Evolutionary conservation across 345 rosid genomes (phyloP), one percentile per base, ranked within the genome.

Genomic region (Noccaea caerulescens): DNA sequence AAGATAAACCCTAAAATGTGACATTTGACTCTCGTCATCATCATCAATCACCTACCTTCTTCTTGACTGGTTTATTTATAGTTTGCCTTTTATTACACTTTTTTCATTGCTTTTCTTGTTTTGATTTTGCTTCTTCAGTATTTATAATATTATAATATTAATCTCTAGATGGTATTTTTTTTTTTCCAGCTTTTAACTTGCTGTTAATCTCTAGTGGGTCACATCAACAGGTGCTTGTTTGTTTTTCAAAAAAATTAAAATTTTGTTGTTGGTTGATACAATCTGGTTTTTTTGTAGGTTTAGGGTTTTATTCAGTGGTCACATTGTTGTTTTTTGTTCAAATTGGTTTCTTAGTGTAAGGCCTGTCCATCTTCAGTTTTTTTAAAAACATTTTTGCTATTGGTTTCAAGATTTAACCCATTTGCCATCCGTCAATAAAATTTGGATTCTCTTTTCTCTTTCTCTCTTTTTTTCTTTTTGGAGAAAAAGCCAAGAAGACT

Each of bases 151-250:
- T 68, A n/a, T n/a, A n/a, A n/a, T n/a, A n/a, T n/a, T n/a, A 49
- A 65, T 51, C 68, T 73, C 25, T 27, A 27, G 67, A 27, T 68
- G 23, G 20, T 58, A 58, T 80, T 39, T 2, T 16, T 36, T 4
- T 56, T 1, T 37, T 76, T 71, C 80, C 88, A 77, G 89, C 78
- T 77, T 77, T 85, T 74, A 80, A 88, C 98, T 88, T 85, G 76
- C 68, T 80, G 98, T 88, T 83, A 76, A 79, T 86, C 81, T 75
- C 13, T 72, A 85, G 96, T 93, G 92, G 97, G 98, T 90, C 98
- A 90, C 97, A 90, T 90, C 96, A 90, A 82, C 97, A 87, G 94
- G 92, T 90, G 90, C 81, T 76, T 51, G 69, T 57, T 63, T 56
- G 16, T 51, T n/a, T 58, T 54, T 33, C 32, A 47, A 60, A 60